Percentiles rank a stretch among this genome's conserved stretches.
These are phyloP conservation scores for Boletus reticuloceps DNA, from an alignment of 768 basidiomycete species.

Conservation along the genomic window DNA sequence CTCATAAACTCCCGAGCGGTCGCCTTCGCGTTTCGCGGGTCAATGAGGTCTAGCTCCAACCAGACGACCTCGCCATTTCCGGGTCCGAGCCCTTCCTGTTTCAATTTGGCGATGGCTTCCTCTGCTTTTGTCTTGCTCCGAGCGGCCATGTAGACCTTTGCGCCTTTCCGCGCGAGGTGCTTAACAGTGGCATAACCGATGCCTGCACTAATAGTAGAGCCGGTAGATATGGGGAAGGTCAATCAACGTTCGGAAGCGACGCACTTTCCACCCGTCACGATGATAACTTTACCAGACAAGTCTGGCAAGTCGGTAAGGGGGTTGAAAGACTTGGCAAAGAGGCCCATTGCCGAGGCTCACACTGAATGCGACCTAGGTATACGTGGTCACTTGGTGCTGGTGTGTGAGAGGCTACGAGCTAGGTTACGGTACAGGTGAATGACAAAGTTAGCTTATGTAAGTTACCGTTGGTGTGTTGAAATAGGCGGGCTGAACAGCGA, in stretches of 20 bases:
- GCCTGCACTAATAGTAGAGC: slow-evolving; percentile 34
- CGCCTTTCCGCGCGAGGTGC: slow-evolving; percentile 50
- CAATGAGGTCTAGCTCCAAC: slow-evolving; percentile 50
- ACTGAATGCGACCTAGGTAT: too few relatives aligned
- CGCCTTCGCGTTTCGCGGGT: slow-evolving; percentile 45
- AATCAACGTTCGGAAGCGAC: background rate
- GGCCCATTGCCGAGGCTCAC: background rate
- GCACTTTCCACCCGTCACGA: slow-evolving; percentile 61
- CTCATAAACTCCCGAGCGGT: slow-evolving; percentile 48
- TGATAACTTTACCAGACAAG: slow-evolving; percentile 38
- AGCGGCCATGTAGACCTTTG: slow-evolving; percentile 59
- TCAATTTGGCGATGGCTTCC: slow-evolving; percentile 46
- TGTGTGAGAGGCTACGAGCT: too few relatives aligned
- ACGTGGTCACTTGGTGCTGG: too few relatives aligned
- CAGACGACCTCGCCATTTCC: slow-evolving; percentile 48
- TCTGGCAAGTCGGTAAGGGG: slow-evolving; percentile 39
- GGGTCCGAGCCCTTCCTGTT: slow-evolving; percentile 41
- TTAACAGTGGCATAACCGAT: slow-evolving; percentile 52
- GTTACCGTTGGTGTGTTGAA: too few relatives aligned
- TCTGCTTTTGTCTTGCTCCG: slow-evolving; percentile 45
- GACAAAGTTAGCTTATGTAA: too few relatives aligned
- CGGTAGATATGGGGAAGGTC: background rate
- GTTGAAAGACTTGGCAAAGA: slow-evolving; percentile 30
- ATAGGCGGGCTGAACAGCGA: too few relatives aligned
- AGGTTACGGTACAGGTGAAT: too few relatives aligned